phyloP scores from a whole-genome alignment of 495 filamentous ascomycete species.

The Aspergillus baeticus region DNA sequence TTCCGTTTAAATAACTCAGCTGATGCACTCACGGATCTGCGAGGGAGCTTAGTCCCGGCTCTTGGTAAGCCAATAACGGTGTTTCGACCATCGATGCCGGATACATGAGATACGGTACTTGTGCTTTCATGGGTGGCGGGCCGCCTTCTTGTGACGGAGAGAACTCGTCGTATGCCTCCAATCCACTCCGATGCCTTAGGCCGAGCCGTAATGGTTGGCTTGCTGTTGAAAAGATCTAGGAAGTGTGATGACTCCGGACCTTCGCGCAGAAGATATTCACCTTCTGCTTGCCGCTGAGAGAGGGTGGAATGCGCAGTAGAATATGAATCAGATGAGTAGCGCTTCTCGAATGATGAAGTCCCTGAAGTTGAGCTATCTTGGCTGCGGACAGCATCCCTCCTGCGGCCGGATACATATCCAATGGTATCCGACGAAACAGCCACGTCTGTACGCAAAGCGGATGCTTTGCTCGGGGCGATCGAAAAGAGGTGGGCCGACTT shows the following conservation, averaged over 20 bases:
- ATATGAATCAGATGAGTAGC: conserved; percentile 58
- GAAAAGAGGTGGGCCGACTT: conserved; percentile 12
- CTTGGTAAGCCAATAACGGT: conserved; percentile 22
- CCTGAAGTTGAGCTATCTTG: conserved; percentile 26
- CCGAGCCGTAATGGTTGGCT: conserved; percentile 30
- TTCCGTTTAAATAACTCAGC: conserved; percentile 59
- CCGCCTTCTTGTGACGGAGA: conserved; percentile 41
- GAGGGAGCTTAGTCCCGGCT: conserved; percentile 30
- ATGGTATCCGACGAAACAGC: conserved; percentile 27
- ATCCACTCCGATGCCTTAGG: conserved; percentile 50
- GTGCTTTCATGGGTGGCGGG: conserved; percentile 15
- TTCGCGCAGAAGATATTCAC: conserved; percentile 55
- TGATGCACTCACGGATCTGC: conserved; percentile 58
- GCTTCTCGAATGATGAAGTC: conserved; percentile 33
- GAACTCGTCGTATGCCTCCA: conserved; percentile 54
- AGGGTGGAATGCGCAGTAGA: conserved; percentile 66
- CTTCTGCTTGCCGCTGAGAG: conserved; percentile 62
- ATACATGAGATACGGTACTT: conserved; percentile 23
- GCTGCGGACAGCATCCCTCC: conserved; percentile 23
- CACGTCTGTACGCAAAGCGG: conserved; percentile 28
- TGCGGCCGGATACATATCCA: conserved; percentile 20
- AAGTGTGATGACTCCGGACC: conserved; percentile 11
- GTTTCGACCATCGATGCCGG: conserved; percentile 37
- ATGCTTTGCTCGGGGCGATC: conserved; percentile 15
- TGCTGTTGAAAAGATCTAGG: conserved; percentile 26